These are phyloP conservation scores for Neurospora sp. DNA, from an alignment of 495 filamentous ascomycete species.

Conservation along the genomic window DNA sequence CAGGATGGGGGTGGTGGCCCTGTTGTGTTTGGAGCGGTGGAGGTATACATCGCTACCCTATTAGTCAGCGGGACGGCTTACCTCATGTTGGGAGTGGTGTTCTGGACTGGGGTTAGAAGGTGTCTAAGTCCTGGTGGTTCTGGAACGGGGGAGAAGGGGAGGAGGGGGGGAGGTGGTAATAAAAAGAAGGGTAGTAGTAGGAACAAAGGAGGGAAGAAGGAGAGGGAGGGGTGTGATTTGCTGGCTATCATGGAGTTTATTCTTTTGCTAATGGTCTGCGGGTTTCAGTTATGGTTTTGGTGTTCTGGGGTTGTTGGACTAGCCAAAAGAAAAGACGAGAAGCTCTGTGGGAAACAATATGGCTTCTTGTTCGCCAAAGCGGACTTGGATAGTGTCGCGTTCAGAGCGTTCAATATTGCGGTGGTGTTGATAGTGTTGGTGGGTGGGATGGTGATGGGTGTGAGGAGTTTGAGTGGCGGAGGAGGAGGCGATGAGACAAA, in stretches of 20 bases:
- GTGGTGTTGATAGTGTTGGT: constrained; percentile 11
- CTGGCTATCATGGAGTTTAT: constrained; percentile 3
- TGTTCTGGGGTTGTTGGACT: constrained; percentile 3
- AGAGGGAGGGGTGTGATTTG: neutral
- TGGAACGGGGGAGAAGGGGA: neutral
- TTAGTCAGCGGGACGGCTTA: constrained; percentile 7
- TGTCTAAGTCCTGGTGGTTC: neutral
- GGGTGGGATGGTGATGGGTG: constrained; percentile 2
- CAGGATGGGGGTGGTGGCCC: no score
- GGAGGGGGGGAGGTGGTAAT: neutral
- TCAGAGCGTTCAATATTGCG: constrained; percentile 16
- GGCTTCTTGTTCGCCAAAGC: constrained; percentile 18
- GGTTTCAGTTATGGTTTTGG: constrained; percentile 35
- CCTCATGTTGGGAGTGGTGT: neutral
- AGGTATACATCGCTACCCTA: constrained; percentile 27
- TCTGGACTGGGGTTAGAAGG: neutral
- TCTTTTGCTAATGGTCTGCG: constrained; percentile 17
- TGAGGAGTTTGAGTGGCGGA: neutral
- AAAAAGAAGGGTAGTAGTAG: no score
- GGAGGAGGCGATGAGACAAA: neutral
- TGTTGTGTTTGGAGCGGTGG: constrained; percentile 2
- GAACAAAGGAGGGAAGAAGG: no score
- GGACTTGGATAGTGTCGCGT: constrained; percentile 8
- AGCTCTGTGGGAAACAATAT: constrained; percentile 5
- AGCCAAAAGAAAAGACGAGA: neutral